A percentile compares a stretch with the other conserved stretches of the same genome.
Evolutionary conservation across 1,284 basidiomycete genomes (phyloP).

Genomic region (Laetiporus sulphureus): DNA sequence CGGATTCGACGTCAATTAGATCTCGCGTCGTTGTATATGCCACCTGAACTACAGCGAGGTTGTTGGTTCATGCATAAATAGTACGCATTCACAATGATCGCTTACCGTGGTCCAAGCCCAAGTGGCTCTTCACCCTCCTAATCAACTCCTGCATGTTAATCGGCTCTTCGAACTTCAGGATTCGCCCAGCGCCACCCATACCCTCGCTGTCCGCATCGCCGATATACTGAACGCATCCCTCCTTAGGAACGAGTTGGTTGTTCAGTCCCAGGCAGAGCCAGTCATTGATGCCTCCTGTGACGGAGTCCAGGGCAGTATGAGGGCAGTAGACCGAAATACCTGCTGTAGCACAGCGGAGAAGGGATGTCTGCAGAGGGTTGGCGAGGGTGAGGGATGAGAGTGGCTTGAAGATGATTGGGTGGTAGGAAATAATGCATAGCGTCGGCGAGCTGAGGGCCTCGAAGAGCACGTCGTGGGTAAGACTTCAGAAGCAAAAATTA

Average conservation of each 20-base stretch:
- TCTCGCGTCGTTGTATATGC: constrained; percentile 41
- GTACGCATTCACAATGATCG: neutral
- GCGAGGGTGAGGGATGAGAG: constrained; percentile 74
- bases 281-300: constrained; percentile 82
- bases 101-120: constrained; percentile 58
- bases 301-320: constrained; percentile 81
- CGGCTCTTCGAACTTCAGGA: constrained; percentile 54
- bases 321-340: constrained; percentile 87
- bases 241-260: constrained; percentile 15
- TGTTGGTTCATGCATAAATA: too few relatives aligned
- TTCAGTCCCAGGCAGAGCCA: constrained; percentile 43
- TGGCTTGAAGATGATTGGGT: constrained; percentile 84
- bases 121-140: constrained; percentile 60
- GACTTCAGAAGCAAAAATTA: constrained; percentile 43
- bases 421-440: constrained; percentile 79
- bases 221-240: constrained; percentile 12
- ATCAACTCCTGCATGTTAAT: constrained; percentile 56
- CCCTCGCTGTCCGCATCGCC: constrained; percentile 21
- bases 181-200: constrained; percentile 58
- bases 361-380: constrained; percentile 74
- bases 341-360: constrained; percentile 72
- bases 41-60: constrained; percentile 61
- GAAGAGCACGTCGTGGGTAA: constrained; percentile 71
- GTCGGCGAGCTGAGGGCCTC: constrained; percentile 65
- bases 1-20: constrained; percentile 30